These are phyloP conservation scores for Ehretia macrophylla DNA, from an alignment of 257 asterid species.

Conservation along the genomic window DNA sequence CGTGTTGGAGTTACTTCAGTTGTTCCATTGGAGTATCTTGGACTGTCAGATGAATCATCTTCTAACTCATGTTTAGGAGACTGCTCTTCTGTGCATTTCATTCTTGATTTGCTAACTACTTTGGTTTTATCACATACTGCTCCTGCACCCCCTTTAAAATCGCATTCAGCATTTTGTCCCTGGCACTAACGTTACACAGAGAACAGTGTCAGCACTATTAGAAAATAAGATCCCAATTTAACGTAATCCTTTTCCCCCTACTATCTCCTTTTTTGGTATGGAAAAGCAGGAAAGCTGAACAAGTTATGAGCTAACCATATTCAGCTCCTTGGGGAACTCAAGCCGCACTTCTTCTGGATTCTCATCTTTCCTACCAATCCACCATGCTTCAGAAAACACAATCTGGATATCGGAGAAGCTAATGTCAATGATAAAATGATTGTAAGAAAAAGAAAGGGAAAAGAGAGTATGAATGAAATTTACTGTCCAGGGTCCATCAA, in stretches of 20 bases:
- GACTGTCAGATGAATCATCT: slow-evolving; percentile 48
- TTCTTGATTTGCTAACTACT: slow-evolving; percentile 26
- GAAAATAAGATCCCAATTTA: neutral
- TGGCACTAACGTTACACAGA: slow-evolving; percentile 11
- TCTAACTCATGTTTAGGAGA: slow-evolving; percentile 41
- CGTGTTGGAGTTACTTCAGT: slow-evolving; percentile 59
- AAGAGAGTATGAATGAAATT: no score
- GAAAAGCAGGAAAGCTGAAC: slow-evolving; percentile 11
- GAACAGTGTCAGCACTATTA: neutral
- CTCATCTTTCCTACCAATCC: slow-evolving; percentile 85
- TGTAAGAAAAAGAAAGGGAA: slow-evolving; percentile 7
- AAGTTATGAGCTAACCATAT: slow-evolving; percentile 38
- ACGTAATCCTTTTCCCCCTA: neutral
- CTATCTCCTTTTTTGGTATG: neutral
- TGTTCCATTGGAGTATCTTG: slow-evolving; percentile 32
- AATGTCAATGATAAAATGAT: no score
- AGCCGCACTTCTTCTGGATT: slow-evolving; percentile 79
- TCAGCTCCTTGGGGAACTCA: slow-evolving; percentile 66
- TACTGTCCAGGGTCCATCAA: no score
- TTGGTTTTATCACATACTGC: slow-evolving; percentile 29
- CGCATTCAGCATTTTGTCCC: slow-evolving; percentile 46
- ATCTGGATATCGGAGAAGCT: slow-evolving; percentile 41
- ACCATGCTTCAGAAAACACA: slow-evolving; percentile 95
- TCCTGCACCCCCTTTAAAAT: slow-evolving; percentile 86
- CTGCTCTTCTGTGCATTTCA: slow-evolving; percentile 31